These are phyloP conservation scores for Camillea tinctor DNA, from an alignment of 2,329 filamentous ascomycete species.

Conservation along the genomic window DNA sequence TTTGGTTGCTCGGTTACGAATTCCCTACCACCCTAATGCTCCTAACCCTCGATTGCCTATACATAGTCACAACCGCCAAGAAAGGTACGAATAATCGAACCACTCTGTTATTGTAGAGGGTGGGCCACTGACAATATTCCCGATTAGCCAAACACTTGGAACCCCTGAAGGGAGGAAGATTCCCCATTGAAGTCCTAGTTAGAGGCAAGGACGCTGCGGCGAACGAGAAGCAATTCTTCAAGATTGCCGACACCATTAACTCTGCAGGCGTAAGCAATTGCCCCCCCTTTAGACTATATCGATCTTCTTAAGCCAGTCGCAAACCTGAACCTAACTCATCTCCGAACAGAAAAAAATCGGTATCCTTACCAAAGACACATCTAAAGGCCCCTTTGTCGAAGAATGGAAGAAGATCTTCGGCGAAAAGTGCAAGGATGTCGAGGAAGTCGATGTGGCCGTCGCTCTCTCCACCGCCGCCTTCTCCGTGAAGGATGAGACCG, in stretches of 20 bases:
- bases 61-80: constrained; percentile 93
- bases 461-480: constrained; percentile 83
- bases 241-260: constrained; percentile 84
- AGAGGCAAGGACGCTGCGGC: constrained; percentile 87
- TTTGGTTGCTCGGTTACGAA: constrained; percentile 98
- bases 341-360: constrained; percentile 78
- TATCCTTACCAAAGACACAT: constrained; percentile 77
- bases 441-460: constrained; percentile 81
- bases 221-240: constrained; percentile 86
- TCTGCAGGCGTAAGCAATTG: constrained; percentile 68
- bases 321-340: constrained; percentile 8
- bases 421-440: constrained; percentile 77
- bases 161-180: constrained; percentile 85
- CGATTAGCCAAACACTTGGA: constrained; percentile 83
- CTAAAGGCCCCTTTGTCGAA: constrained; percentile 85
- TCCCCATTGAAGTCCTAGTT: constrained; percentile 87
- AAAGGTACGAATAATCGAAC: constrained; percentile 63
- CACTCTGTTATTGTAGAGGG: constrained; percentile 7
- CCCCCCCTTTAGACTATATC: background rate
- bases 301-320: constrained; percentile 8
- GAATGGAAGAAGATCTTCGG: constrained; percentile 89
- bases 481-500: constrained; percentile 90
- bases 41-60: constrained; percentile 82
- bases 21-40: constrained; percentile 95
- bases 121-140: constrained; percentile 33